phyloP scores from a whole-genome alignment of 495 filamentous ascomycete species.

The Elaphomyces granulatus region DNA sequence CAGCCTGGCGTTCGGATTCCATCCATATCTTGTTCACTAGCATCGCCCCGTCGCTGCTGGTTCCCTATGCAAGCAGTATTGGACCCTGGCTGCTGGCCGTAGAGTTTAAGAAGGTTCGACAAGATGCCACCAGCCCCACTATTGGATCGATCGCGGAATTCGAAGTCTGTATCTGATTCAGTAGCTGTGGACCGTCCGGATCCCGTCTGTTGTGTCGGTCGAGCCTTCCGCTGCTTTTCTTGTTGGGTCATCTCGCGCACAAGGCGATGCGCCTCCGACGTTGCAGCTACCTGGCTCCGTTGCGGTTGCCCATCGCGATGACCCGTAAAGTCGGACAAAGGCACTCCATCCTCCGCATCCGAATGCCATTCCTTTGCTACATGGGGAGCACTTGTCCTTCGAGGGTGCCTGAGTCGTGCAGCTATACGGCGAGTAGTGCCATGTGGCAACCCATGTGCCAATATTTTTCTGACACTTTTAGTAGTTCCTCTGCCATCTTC shows the following conservation, averaged over 20 bases:
- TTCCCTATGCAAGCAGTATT: constrained; percentile 1
- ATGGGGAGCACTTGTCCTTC: constrained; percentile 1
- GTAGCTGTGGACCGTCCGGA: neutral
- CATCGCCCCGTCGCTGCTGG: constrained; percentile 1
- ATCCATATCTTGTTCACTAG: constrained; percentile 1
- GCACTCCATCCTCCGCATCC: constrained; percentile 15
- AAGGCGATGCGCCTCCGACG: constrained; percentile 13
- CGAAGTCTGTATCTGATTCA: constrained; percentile 1
- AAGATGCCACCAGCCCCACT: constrained; percentile 50
- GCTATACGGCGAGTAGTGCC: constrained; percentile 1
- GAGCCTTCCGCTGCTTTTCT: neutral
- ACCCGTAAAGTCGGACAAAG: constrained; percentile 19
- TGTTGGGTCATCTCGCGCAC: constrained; percentile 12
- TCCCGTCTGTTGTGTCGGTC: constrained; percentile 1
- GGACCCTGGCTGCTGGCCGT: constrained; percentile 27
- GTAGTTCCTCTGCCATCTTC: neutral
- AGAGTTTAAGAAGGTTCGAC: constrained; percentile 64
- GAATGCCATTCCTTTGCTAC: constrained; percentile 4
- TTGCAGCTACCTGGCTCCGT: constrained; percentile 6
- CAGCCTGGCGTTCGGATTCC: constrained; percentile 1
- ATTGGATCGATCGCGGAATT: neutral
- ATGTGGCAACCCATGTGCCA: neutral
- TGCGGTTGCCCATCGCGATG: constrained; percentile 14
- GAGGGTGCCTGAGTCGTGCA: neutral
- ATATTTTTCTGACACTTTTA: neutral